phyloP scores from a whole-genome alignment of 1,284 basidiomycete species.

The Ceratobasidium sp. region DNA sequence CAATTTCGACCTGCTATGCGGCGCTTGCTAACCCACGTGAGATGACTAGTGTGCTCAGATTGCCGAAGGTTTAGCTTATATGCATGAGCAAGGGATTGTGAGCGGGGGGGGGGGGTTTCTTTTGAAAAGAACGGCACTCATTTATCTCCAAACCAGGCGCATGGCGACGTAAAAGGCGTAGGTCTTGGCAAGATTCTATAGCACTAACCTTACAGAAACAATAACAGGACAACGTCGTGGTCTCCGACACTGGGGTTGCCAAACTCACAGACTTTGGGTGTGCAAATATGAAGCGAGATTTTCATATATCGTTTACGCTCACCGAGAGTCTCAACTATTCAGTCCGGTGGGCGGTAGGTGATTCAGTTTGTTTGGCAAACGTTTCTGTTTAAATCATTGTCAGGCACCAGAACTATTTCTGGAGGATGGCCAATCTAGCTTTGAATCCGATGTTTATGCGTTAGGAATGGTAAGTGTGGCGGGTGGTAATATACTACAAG shows the following conservation, averaged over 20 bases:
- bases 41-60: conserved; percentile 18
- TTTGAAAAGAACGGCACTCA: background rate
- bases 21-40: background rate
- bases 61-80: conserved; percentile 14
- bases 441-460: conserved; percentile 28
- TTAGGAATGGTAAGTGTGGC: conserved; percentile 13
- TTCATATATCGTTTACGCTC: conserved; percentile 19
- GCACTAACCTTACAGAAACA: too few species aligned
- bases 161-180: conserved; percentile 36
- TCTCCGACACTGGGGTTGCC: conserved; percentile 8
- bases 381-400: background rate
- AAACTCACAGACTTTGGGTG: conserved; percentile 34
- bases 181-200: background rate
- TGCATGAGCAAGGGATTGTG: conserved; percentile 23
- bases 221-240: conserved; percentile 26
- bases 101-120: background rate
- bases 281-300: conserved; percentile 28
- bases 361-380: background rate
- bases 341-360: conserved; percentile 23
- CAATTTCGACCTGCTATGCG: background rate
- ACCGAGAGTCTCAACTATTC: conserved; percentile 29
- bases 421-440: conserved; percentile 9
- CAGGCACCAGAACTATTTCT: conserved; percentile 27
- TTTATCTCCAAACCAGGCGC: background rate
- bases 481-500: too few species aligned